Evolutionary conservation across 495 filamentous ascomycete species (phyloP).

Genomic region (Penicillium maclennaniae): DNA sequence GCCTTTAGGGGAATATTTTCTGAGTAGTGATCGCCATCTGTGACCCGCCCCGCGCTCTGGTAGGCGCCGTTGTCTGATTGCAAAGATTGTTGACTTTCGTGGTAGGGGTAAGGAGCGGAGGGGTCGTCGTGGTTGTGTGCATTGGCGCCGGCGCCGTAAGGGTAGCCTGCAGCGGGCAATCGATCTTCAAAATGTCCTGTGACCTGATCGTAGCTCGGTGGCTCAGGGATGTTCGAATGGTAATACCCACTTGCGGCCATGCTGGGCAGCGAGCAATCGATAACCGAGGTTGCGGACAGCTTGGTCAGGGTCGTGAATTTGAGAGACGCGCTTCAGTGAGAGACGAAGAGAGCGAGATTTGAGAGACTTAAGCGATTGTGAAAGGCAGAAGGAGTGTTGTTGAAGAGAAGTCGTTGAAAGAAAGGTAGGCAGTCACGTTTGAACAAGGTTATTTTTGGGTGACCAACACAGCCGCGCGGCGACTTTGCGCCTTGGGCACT

Average conservation of each 20-base stretch:
- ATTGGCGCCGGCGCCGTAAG: constrained; percentile 28
- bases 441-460: constrained; percentile 27
- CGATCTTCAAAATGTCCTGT: constrained; percentile 18
- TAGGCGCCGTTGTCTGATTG: constrained; percentile 34
- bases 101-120: constrained; percentile 32
- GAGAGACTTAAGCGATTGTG: background rate
- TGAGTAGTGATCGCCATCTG: constrained; percentile 44
- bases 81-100: constrained; percentile 42
- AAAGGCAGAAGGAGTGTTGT: background rate
- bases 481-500: background rate
- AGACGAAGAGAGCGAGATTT: background rate
- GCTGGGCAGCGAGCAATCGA: constrained; percentile 22
- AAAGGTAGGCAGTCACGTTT: constrained; percentile 25
- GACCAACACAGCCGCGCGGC: constrained; percentile 29
- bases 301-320: constrained; percentile 1
- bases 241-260: constrained; percentile 90
- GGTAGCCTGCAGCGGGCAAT: constrained; percentile 19
- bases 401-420: background rate
- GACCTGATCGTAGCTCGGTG: constrained; percentile 40
- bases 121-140: constrained; percentile 27
- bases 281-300: constrained; percentile 7
- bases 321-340: constrained; percentile 1
- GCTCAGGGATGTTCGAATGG: constrained; percentile 44
- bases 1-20: constrained; percentile 51
- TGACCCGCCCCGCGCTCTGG: constrained; percentile 26